Base-by-base conservation (phyloP, 768 basidiomycete species). In the Aureoboletus auriporus region DNA sequence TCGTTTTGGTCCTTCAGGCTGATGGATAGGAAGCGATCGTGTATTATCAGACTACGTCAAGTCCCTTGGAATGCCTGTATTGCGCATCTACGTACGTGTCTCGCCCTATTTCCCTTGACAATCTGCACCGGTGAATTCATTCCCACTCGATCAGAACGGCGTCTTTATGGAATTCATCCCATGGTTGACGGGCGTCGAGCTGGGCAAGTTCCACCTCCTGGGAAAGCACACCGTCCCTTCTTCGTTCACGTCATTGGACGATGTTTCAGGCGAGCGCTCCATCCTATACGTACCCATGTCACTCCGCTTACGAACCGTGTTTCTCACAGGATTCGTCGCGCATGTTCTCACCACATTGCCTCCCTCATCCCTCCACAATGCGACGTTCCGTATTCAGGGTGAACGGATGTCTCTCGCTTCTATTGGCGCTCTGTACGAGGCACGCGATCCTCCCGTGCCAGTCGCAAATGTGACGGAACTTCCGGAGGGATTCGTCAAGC, bases 301-400 rank as follows among this genome's bases (percentile, higher is more conserved):
- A 37, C 8, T 33, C n/a, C 35, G 49, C 50, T 49, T 36, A 49
- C 45, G 47, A 36, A 49, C 26, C 5, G 30, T 33, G 9, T 35
- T 20, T 33, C 13, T 41, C 17, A n/a, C 20, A 72, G 71, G 70
- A n/a, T 72, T 69, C 36, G 39, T 66, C 27, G 71, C 61, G 14
- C 53, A 72, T 39, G 42, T 59, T 42, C 60, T 72, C 45, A 71
- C 69, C 9, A 58, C 63, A 1, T 47, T 70, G 3, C 61, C 68
- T 1, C 33, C 51, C 0, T 44, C 52, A 12, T 51, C 58, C 23
- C 60, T 69, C 11, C 58, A 62, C 11, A 49, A 72, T 44, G 55
- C 46, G 3, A 62, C 63, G 6, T 68, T 71, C 57, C 69, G 69
- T 16, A 60, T 71, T 30, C 52, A 72, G 47, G 71, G 71, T n/a